These are phyloP conservation scores for Anisogramma anomala DNA, from an alignment of 2,329 filamentous ascomycete species.

Conservation along the genomic window DNA sequence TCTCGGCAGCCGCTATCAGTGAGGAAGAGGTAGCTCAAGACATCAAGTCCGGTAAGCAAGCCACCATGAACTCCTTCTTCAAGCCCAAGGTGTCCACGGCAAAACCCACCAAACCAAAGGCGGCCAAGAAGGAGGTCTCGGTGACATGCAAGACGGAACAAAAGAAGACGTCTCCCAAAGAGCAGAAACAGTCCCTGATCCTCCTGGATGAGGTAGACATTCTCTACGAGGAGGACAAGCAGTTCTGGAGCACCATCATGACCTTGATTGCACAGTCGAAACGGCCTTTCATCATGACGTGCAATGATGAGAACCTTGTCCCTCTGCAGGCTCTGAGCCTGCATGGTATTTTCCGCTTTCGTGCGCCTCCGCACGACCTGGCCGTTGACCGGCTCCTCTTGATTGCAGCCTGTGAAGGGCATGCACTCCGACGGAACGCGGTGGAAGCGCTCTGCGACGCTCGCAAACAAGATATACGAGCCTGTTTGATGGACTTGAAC, in stretches of 20 bases:
- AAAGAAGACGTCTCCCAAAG: conserved; percentile 28
- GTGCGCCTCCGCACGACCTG: conserved; percentile 49
- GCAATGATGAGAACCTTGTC: conserved; percentile 79
- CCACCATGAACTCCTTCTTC: conserved; percentile 74
- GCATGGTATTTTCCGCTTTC: conserved; percentile 74
- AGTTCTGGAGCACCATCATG: conserved; percentile 80
- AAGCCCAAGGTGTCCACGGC: conserved; percentile 38
- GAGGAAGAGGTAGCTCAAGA: conserved; percentile 43
- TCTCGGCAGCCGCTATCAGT: conserved; percentile 21
- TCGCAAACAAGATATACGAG: conserved; percentile 63
- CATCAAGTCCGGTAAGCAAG: conserved; percentile 58
- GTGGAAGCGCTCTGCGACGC: conserved; percentile 59
- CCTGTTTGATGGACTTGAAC: conserved; percentile 71
- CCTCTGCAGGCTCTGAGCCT: conserved; percentile 64
- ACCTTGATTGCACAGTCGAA: conserved; percentile 73
- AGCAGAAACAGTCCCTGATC: conserved; percentile 88
- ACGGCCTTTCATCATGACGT: conserved; percentile 87
- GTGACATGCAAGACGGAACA: conserved; percentile 7
- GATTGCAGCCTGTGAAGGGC: conserved; percentile 79
- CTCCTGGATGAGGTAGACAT: conserved; percentile 89
- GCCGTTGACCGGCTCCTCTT: conserved; percentile 72
- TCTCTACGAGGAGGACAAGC: conserved; percentile 88
- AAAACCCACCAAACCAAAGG: conserved; percentile 22
- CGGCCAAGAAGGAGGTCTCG: conserved; percentile 22
- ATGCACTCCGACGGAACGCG: conserved; percentile 57